A percentile compares a stretch with the other conserved stretches of the same genome.
Conservation (phyloP, 257 asterid species). For the Plectranthus barbatus region DNA sequence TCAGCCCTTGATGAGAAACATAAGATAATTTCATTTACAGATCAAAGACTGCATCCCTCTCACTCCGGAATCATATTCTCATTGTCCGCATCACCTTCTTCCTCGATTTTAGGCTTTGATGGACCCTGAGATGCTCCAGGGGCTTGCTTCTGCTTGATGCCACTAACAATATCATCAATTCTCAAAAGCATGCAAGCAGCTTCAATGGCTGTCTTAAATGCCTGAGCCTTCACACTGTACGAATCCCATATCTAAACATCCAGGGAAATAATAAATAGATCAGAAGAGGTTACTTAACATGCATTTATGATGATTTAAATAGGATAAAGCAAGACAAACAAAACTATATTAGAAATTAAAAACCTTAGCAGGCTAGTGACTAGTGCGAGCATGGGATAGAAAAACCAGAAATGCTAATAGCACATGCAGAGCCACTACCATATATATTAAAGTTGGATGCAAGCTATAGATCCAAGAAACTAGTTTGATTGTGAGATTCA, state of each 20-base stretch:
- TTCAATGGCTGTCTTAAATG: slow-evolving; percentile 92
- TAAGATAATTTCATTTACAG: slow-evolving; percentile 14
- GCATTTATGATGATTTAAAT: background rate
- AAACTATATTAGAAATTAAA: background rate
- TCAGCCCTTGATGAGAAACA: background rate
- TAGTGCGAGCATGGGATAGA: background rate
- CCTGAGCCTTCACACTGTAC: slow-evolving; percentile 83
- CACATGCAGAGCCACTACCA: no score
- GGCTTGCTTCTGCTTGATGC: slow-evolving; percentile 83
- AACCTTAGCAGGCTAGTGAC: background rate
- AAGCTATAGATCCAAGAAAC: no score
- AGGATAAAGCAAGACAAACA: background rate
- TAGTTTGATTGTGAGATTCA: no score
- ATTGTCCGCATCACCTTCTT: slow-evolving; percentile 85
- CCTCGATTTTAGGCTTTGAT: slow-evolving; percentile 64
- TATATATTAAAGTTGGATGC: no score
- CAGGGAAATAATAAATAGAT: background rate
- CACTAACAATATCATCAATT: slow-evolving; percentile 91
- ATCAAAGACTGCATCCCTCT: slow-evolving; percentile 14
- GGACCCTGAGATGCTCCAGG: slow-evolving; percentile 41
- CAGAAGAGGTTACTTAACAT: no score
- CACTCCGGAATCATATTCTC: slow-evolving; percentile 81
- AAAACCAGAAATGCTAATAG: background rate
- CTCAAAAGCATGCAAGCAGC: slow-evolving; percentile 97
- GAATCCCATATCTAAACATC: slow-evolving; percentile 85